A percentile compares a stretch with the other conserved stretches of the same genome.
phyloP scores from a whole-genome alignment of 2,329 filamentous ascomycete species.

The Nakataea oryzae region DNA sequence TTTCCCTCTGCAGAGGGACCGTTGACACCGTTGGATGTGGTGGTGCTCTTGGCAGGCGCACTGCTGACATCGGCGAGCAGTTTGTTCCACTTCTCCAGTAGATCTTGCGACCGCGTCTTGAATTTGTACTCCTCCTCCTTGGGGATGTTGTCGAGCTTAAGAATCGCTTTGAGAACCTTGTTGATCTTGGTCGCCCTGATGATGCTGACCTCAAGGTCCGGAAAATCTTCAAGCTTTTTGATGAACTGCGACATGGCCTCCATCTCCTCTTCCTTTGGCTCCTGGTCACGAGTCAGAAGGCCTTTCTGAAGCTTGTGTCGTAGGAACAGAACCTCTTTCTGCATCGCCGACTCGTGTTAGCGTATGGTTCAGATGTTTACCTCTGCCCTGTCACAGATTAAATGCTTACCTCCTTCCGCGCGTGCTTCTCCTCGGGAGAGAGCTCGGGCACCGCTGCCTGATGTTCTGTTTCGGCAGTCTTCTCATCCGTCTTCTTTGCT shows the following conservation, averaged over 20 bases:
- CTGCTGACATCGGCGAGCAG: slow-evolving; percentile 53
- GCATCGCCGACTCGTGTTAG: neutral
- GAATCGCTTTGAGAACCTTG: slow-evolving; percentile 91
- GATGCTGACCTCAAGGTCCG: slow-evolving; percentile 78
- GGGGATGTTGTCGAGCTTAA: slow-evolving; percentile 79
- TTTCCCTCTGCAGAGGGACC: slow-evolving; percentile 29
- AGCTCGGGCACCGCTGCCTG: slow-evolving; percentile 39
- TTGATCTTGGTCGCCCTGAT: slow-evolving; percentile 93
- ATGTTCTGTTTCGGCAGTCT: slow-evolving; percentile 32
- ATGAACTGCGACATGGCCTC: slow-evolving; percentile 66
- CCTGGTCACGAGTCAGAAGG: slow-evolving; percentile 73
- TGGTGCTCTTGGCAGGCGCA: slow-evolving; percentile 21
- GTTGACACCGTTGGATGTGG: slow-evolving; percentile 38
- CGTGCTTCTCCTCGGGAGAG: slow-evolving; percentile 44
- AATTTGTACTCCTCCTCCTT: slow-evolving; percentile 84
- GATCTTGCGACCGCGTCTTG: slow-evolving; percentile 67
- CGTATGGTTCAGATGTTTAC: neutral
- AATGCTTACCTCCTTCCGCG: slow-evolving; percentile 46
- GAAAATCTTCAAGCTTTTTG: slow-evolving; percentile 66
- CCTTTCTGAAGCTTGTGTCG: slow-evolving; percentile 93
- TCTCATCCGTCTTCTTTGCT: slow-evolving; percentile 43
- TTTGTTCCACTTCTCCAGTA: slow-evolving; percentile 86
- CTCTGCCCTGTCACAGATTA: neutral
- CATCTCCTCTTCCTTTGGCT: slow-evolving; percentile 83
- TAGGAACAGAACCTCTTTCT: slow-evolving; percentile 80